Percentiles rank a stretch among this genome's conserved stretches.
These are phyloP conservation scores for Plantago major DNA, from an alignment of 257 asterid genomes.

Conservation along the genomic window DNA sequence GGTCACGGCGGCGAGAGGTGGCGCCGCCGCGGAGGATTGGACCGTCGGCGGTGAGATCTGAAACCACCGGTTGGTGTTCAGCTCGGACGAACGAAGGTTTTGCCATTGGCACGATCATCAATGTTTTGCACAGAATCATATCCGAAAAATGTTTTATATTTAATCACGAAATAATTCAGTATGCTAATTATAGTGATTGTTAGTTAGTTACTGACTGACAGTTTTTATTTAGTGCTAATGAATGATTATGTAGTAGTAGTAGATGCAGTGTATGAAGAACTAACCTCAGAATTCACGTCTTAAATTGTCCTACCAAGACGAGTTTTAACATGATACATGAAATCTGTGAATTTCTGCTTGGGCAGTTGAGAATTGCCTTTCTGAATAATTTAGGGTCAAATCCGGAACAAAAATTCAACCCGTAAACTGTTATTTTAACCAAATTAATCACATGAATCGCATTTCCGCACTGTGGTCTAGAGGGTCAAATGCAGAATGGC, in stretches of 20 bases:
- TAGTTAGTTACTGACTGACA: background rate
- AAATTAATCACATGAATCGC: no score
- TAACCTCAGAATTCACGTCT: background rate
- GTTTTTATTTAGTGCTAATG: background rate
- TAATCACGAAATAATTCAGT: no score
- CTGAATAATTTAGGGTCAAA: no score
- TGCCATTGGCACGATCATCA: slow-evolving; percentile 46
- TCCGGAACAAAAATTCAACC: no score
- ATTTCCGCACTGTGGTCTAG: no score
- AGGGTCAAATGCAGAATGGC: no score
- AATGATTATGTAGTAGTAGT: background rate
- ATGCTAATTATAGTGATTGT: background rate
- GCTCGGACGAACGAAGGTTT: slow-evolving; percentile 57
- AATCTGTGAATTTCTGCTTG: no score
- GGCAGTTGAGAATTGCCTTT: no score
- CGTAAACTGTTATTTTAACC: no score
- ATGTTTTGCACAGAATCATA: slow-evolving; percentile 38
- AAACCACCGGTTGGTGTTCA: slow-evolving; percentile 44
- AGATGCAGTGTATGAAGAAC: no score
- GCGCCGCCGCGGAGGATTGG: slow-evolving; percentile 26
- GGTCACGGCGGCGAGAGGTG: slow-evolving; percentile 70
- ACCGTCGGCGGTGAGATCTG: slow-evolving; percentile 60
- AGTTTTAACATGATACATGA: no score
- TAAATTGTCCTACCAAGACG: no score
- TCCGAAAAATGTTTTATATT: background rate